phyloP scores from a whole-genome alignment of 805 yeast genomes.

The Zygotorulaspora danielsina region DNA sequence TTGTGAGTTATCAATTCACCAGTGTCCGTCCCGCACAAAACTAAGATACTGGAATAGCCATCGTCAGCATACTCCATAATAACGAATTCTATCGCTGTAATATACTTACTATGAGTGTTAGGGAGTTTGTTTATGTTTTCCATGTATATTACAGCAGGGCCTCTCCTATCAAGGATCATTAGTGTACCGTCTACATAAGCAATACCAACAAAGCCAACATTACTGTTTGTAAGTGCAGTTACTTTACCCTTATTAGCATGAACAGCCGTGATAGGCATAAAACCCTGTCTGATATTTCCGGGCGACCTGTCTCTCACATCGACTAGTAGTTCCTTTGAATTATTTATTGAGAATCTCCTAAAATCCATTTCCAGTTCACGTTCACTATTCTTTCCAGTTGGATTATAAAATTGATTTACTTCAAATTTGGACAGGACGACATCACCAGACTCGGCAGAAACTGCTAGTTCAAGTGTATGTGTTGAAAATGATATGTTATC shows the following conservation, averaged over 20 bases:
- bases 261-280: constrained; percentile 49
- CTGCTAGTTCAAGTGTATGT: constrained; percentile 69
- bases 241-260: constrained; percentile 47
- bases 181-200: constrained; percentile 71
- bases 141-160: constrained; percentile 60
- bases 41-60: constrained; percentile 58
- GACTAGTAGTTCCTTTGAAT: constrained; percentile 32
- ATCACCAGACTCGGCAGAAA: constrained; percentile 64
- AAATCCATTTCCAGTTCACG: constrained; percentile 33
- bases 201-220: constrained; percentile 75
- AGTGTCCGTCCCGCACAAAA: constrained; percentile 66
- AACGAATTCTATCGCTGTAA: constrained; percentile 66
- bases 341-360: constrained; percentile 30
- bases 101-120: constrained; percentile 28
- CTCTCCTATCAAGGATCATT: constrained; percentile 69
- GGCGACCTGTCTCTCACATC: constrained; percentile 53
- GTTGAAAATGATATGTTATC: constrained; percentile 67
- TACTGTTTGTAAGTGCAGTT: constrained; percentile 59
- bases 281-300: constrained; percentile 48
- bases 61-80: constrained; percentile 63
- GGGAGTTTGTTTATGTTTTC: constrained; percentile 29
- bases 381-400: constrained; percentile 25
- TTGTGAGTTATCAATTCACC: constrained; percentile 67
- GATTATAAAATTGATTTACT: constrained; percentile 43
- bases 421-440: constrained; percentile 73